Conservation (phyloP, 2,329 filamentous ascomycete species). For the Chaetomiaceae sp. region DNA sequence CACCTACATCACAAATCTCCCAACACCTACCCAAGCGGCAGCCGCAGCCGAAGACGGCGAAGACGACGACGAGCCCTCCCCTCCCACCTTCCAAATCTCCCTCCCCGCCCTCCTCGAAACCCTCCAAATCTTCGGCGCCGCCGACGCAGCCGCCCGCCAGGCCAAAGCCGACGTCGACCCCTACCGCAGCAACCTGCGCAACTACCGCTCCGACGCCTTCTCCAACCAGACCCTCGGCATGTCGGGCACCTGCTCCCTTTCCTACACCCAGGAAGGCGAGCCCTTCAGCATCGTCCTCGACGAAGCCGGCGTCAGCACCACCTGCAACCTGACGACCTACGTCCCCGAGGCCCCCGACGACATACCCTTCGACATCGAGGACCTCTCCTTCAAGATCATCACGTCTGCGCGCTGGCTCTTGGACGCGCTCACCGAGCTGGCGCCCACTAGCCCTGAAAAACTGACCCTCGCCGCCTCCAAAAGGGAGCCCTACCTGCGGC, state of each 20-base stretch:
- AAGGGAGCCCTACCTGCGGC: constrained; percentile 65
- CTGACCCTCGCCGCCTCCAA: constrained; percentile 65
- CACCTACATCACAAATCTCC: constrained; percentile 67
- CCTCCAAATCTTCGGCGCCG: constrained; percentile 89
- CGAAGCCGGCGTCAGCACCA: constrained; percentile 82
- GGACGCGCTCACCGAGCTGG: constrained; percentile 67
- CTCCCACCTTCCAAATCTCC: constrained; percentile 79
- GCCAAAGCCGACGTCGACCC: constrained; percentile 56
- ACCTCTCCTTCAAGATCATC: constrained; percentile 86
- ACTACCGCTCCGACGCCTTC: constrained; percentile 69
- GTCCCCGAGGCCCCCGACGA: constrained; percentile 68
- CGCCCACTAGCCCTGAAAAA: constrained; percentile 65
- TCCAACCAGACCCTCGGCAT: constrained; percentile 78
- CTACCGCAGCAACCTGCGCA: constrained; percentile 58
- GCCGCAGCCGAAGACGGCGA: constrained; percentile 30
- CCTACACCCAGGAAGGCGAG: constrained; percentile 69
- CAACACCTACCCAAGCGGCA: background rate
- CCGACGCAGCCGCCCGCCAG: constrained; percentile 58
- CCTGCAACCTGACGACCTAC: constrained; percentile 87
- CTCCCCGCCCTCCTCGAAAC: constrained; percentile 86
- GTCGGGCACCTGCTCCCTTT: constrained; percentile 77
- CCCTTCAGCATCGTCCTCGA: constrained; percentile 82
- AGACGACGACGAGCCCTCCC: constrained; percentile 37
- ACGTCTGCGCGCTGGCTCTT: constrained; percentile 74
- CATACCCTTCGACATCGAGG: constrained; percentile 81